Conservation (phyloP, 2,329 filamentous ascomycete species). For the Colletotrichum incanum region DNA sequence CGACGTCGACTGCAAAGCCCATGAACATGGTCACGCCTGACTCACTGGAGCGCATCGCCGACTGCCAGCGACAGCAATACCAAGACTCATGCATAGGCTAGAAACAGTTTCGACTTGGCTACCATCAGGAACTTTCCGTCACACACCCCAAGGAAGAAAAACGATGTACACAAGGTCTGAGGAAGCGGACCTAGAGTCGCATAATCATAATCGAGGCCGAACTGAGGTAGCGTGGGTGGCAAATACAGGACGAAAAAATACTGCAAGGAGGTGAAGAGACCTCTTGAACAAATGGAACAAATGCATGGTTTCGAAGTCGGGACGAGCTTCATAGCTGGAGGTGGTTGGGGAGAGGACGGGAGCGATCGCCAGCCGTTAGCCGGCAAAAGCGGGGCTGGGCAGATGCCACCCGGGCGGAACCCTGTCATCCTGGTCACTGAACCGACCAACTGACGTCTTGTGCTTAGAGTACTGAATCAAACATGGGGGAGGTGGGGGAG, state of each 20-base stretch:
- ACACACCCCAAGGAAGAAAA: too few relatives aligned
- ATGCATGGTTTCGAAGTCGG: not conserved
- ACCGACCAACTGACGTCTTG: constrained; percentile 18
- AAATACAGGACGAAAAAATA: not conserved
- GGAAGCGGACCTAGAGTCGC: too few relatives aligned
- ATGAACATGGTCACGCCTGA: not conserved
- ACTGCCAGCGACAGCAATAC: not conserved
- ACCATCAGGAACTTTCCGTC: too few relatives aligned
- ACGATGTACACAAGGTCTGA: too few relatives aligned
- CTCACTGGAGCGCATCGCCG: not conserved
- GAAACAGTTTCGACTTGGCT: too few relatives aligned
- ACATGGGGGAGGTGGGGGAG: not conserved
- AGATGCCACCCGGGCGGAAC: constrained; percentile 19
- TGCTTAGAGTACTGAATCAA: not conserved
- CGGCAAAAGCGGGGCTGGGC: constrained; percentile 17
- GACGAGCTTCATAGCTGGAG: constrained; percentile 13
- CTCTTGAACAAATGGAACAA: not conserved
- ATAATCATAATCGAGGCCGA: not conserved
- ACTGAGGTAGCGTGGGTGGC: not conserved
- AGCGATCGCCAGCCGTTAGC: constrained; percentile 5
- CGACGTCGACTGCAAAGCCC: not conserved
- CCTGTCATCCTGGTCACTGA: not conserved
- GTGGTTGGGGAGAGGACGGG: constrained; percentile 6
- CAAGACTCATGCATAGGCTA: not conserved
- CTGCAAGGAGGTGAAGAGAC: not conserved